phyloP scores from a whole-genome alignment of 495 filamentous ascomycete genomes.

The Xylaria telfairii region DNA sequence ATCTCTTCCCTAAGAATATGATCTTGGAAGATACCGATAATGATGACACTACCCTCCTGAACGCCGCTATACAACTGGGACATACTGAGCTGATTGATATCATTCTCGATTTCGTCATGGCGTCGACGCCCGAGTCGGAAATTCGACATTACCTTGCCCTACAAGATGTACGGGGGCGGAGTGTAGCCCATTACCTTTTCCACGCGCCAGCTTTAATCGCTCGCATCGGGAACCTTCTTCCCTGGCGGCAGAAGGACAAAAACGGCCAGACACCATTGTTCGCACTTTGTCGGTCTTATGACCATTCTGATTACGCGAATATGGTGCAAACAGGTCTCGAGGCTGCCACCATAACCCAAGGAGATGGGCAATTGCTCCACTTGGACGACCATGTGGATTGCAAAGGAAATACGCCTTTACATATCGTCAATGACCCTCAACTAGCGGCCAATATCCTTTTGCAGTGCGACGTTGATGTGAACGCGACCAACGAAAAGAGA shows the following conservation, averaged over 20 bases:
- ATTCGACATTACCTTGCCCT: constrained; percentile 70
- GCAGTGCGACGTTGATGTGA: constrained; percentile 89
- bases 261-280: constrained; percentile 97
- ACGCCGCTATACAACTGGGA: constrained; percentile 92
- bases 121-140: constrained; percentile 45
- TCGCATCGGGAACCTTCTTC: constrained; percentile 74
- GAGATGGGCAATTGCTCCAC: constrained; percentile 79
- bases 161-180: constrained; percentile 85
- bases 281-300: constrained; percentile 92
- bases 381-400: constrained; percentile 90
- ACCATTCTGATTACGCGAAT: constrained; percentile 80
- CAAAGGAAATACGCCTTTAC: constrained; percentile 92
- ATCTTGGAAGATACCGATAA: constrained; percentile 85
- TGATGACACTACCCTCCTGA: constrained; percentile 87
- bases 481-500: constrained; percentile 92
- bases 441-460: constrained; percentile 76
- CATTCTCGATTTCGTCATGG: constrained; percentile 67
- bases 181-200: constrained; percentile 95
- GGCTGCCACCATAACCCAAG: constrained; percentile 75
- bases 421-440: constrained; percentile 86
- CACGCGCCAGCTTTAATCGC: constrained; percentile 81
- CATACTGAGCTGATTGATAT: constrained; percentile 74
- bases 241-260: constrained; percentile 90
- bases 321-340: constrained; percentile 86
- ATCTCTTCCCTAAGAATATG: constrained; percentile 71